A percentile compares a stretch with the other conserved stretches of the same genome.
phyloP scores from a whole-genome alignment of 2,329 filamentous ascomycete genomes.

The Delphinella strobiligena region DNA sequence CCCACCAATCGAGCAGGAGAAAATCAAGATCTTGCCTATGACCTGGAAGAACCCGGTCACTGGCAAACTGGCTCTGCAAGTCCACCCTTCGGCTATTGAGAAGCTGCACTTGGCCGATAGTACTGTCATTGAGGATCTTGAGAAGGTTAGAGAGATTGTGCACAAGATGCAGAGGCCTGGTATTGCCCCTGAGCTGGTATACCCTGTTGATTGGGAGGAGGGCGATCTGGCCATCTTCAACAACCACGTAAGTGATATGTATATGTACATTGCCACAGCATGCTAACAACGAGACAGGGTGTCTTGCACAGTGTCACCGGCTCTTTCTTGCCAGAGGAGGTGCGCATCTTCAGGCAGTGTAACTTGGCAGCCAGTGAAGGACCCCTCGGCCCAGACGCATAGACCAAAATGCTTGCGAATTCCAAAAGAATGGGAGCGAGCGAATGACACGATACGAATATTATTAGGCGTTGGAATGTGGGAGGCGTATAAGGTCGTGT shows the following conservation, averaged over 20 bases:
- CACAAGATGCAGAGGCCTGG: constrained; percentile 61
- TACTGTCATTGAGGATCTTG: constrained; percentile 55
- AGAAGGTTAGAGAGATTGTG: constrained; percentile 54
- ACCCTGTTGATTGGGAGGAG: constrained; percentile 65
- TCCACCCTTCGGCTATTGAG: constrained; percentile 61
- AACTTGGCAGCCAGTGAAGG: constrained; percentile 58
- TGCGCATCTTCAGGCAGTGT: constrained; percentile 65
- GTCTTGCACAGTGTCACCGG: constrained; percentile 65
- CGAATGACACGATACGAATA: too few relatives aligned
- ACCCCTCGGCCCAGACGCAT: constrained; percentile 36
- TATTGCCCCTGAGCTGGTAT: constrained; percentile 56
- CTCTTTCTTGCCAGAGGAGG: constrained; percentile 60
- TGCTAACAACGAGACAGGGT: too few relatives aligned
- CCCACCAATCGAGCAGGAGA: constrained; percentile 51
- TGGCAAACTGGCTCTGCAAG: constrained; percentile 55
- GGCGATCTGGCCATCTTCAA: constrained; percentile 70
- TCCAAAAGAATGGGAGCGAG: too few relatives aligned
- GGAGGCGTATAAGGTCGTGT: too few relatives aligned
- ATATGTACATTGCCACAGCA: too few relatives aligned
- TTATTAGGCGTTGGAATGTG: background rate
- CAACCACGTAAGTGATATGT: too few relatives aligned
- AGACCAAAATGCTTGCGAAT: too few relatives aligned
- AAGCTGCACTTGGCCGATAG: constrained; percentile 57
- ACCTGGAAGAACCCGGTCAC: constrained; percentile 67
- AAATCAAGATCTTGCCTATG: constrained; percentile 64